Conservation (phyloP, 164 flowering plant species). For the Vitis rupestris region DNA sequence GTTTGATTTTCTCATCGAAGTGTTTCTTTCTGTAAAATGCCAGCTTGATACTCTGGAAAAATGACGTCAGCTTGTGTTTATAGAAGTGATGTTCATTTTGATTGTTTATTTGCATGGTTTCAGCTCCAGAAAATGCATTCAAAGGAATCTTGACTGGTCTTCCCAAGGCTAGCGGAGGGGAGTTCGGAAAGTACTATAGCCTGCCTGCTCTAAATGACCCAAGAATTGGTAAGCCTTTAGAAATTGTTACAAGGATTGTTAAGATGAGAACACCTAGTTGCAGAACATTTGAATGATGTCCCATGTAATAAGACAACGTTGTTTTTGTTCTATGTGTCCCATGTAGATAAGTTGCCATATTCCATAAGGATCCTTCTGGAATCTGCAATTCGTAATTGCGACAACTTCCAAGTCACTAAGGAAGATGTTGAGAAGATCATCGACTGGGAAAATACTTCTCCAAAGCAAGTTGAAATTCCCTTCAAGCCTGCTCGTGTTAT, state of each 20-base stretch:
- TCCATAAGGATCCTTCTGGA: conserved; percentile 83
- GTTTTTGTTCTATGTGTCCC: not conserved
- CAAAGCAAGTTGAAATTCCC: conserved; percentile 90
- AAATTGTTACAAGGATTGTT: not conserved
- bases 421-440: conserved; percentile 93
- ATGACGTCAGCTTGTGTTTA: no score
- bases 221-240: conserved; percentile 57
- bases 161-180: conserved; percentile 90
- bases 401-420: conserved; percentile 83
- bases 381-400: conserved; percentile 91
- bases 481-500: conserved; percentile 98
- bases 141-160: conserved; percentile 72
- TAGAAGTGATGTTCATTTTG: not conserved
- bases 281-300: no score
- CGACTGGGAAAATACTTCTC: conserved; percentile 83
- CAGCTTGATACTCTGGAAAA: no score
- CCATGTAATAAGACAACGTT: not conserved
- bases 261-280: not conserved
- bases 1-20: no score
- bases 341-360: conserved; percentile 76
- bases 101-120: conserved; percentile 14
- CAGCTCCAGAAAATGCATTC: conserved; percentile 79
- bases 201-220: conserved; percentile 86
- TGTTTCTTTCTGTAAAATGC: no score
- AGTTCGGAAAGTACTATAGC: conserved; percentile 86